Conservation (phyloP, 257 asterid genomes). For the Leptodermis oblonga region DNA sequence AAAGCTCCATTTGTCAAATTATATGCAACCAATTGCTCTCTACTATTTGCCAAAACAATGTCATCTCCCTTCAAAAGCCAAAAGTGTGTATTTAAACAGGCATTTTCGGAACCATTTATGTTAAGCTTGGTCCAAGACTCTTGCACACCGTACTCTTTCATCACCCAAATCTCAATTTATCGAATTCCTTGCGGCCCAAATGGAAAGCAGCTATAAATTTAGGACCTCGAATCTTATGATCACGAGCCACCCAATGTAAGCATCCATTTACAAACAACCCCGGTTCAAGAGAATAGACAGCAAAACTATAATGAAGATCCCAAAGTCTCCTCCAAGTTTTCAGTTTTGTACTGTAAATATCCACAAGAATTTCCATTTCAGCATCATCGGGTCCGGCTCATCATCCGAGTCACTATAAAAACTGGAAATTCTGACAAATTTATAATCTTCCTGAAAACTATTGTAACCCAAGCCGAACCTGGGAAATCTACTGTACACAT, state of each 20-base stretch:
- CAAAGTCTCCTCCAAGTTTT: conserved; percentile 36
- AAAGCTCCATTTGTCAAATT: not conserved
- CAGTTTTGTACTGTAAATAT: conserved; percentile 31
- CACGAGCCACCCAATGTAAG: conserved; percentile 43
- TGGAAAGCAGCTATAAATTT: conserved; percentile 44
- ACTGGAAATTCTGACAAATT: conserved; percentile 38
- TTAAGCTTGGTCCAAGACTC: conserved; percentile 36
- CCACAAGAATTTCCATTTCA: conserved; percentile 34
- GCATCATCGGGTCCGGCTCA: too few relatives aligned
- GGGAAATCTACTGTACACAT: too few relatives aligned
- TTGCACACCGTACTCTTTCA: conserved; percentile 37
- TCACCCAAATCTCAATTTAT: conserved; percentile 35
- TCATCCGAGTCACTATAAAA: conserved; percentile 17
- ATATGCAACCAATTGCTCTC: not conserved
- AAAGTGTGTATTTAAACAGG: conserved; percentile 17
- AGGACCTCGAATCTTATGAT: conserved; percentile 1
- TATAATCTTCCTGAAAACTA: conserved; percentile 34
- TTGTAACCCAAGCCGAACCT: conserved; percentile 44
- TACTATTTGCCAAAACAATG: conserved; percentile 20
- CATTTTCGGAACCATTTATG: not conserved
- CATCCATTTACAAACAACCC: conserved; percentile 38
- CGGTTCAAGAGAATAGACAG: conserved; percentile 15
- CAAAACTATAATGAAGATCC: conserved; percentile 37
- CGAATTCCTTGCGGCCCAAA: conserved; percentile 30
- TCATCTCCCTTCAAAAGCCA: conserved; percentile 29